Evolutionary conservation across 805 yeast species (phyloP).

Genomic region (Sugiyamaella chiloensis): DNA sequence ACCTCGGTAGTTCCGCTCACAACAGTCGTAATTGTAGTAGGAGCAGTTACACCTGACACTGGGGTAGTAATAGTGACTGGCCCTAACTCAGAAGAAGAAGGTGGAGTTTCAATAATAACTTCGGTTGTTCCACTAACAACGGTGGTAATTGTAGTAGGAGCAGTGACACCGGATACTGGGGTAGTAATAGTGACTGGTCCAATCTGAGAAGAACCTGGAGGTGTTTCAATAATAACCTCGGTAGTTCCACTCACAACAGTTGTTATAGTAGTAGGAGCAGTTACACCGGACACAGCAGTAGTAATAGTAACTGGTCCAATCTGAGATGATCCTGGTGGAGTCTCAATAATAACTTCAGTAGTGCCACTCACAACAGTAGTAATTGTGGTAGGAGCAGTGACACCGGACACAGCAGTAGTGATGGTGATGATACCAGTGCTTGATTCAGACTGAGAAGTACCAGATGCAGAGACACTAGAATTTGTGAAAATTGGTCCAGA

Average conservation of each 20-base stretch:
- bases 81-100: conserved; percentile 4
- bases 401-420: conserved; percentile 7
- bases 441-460: neutral
- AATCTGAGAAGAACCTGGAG: conserved; percentile 5
- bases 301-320: conserved; percentile 3
- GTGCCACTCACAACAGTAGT: conserved; percentile 7
- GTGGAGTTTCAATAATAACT: conserved; percentile 5
- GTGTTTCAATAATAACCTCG: conserved; percentile 4
- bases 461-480: conserved; percentile 3
- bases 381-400: conserved; percentile 4
- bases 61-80: conserved; percentile 2
- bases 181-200: conserved; percentile 2
- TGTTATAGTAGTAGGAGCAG: conserved; percentile 5
- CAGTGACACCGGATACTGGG: conserved; percentile 5
- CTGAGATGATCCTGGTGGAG: conserved; percentile 4
- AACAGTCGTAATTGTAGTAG: conserved; percentile 4
- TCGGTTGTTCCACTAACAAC: conserved; percentile 9
- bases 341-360: conserved; percentile 4
- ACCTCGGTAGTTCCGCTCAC: conserved; percentile 7
- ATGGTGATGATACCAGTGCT: conserved; percentile 6
- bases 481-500: conserved; percentile 5
- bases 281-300: conserved; percentile 6
- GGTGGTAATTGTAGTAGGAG: conserved; percentile 7
- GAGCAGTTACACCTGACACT: conserved; percentile 2
- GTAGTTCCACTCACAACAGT: conserved; percentile 5